Evolutionary conservation across 164 flowering plant species (phyloP), one percentile per base, ranked within the genome.

Genomic region (Annona cherimola): DNA sequence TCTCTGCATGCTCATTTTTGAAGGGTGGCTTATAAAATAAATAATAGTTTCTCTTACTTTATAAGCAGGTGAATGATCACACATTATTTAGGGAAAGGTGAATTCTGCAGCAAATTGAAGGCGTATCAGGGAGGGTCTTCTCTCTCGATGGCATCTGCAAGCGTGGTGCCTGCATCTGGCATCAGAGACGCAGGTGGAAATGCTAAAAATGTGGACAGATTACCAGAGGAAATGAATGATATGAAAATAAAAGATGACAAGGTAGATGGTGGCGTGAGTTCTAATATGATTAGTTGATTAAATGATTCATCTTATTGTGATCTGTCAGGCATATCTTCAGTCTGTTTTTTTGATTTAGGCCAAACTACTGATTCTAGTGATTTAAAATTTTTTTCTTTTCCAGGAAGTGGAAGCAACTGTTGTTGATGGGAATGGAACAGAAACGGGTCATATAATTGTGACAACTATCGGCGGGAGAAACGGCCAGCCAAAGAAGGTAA

Each of bases 191-290:
- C 81, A 7, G 65, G 76, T 75, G 85, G 86, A 45, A 87, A 81
- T 44, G 62, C 79, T 42, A 79, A 67, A 62, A 87, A 78, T 63
- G 84, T 85, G 69, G 94, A 89, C 78, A 85, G 72, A 70, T 80
- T 91, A 69, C 94, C 92, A 14, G 92, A 84, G 19, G 92, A 88
- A 74, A 87, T 91, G 90, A 91, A 86, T 77, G 90, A 86, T 73
- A 89, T 91, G 93, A 91, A 84, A 77, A 83, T 91, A 67, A 84
- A 84, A 78, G 94, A 91, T 77, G 94, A 88, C 44, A 89, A 86
- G 90, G 91, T 88, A 74, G 69, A 64, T 40, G 40, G 35, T 61
- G 9, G 35, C 35, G 1, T 61, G 18, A 6, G 42, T 14, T 40
- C 41, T 40, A 50, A 4, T 64, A 14, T 64, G 14, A 12, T 64